These are phyloP conservation scores for Candida stauntonica DNA, from an alignment of 805 yeast species.

Conservation along the genomic window DNA sequence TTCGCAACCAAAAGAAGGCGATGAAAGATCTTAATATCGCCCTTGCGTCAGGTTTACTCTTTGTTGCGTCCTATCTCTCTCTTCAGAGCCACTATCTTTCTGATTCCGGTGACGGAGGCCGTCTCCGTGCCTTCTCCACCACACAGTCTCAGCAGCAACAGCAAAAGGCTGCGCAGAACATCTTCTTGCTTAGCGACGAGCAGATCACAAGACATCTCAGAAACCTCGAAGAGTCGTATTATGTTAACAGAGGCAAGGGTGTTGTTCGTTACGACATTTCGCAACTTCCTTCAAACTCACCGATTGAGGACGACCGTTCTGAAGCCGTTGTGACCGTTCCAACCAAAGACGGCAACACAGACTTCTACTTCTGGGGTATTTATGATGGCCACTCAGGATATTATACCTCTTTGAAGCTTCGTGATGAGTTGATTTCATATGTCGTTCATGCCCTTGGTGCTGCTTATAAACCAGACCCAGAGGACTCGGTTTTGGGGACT, in stretches of 20 bases:
- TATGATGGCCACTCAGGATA: conserved; percentile 98
- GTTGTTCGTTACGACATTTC: conserved; percentile 83
- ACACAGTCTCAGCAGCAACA: conserved; percentile 21
- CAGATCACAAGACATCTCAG: conserved; percentile 69
- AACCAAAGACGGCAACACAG: conserved; percentile 42
- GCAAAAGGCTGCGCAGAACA: conserved; percentile 43
- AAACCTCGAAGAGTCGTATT: conserved; percentile 72
- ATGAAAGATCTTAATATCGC: conserved; percentile 23
- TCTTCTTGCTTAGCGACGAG: conserved; percentile 55
- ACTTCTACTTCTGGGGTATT: conserved; percentile 93
- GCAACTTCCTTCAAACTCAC: conserved; percentile 87
- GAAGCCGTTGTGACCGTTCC: conserved; percentile 78
- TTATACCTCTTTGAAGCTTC: conserved; percentile 81
- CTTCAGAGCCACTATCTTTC: conserved; percentile 23
- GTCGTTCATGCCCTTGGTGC: conserved; percentile 76
- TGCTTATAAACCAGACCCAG: conserved; percentile 52
- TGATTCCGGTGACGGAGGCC: conserved; percentile 22
- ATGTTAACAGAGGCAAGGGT: conserved; percentile 81
- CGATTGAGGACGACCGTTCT: conserved; percentile 90
- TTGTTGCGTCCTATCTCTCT: conserved; percentile 27
- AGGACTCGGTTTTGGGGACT: conserved; percentile 30
- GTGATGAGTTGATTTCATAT: conserved; percentile 70
- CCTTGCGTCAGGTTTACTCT: conserved; percentile 27
- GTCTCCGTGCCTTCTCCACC: conserved; percentile 20
- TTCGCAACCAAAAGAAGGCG: conserved; percentile 4